These are phyloP conservation scores for Silene uniflora DNA, from an alignment of 148 eudicot species.

Conservation along the genomic window DNA sequence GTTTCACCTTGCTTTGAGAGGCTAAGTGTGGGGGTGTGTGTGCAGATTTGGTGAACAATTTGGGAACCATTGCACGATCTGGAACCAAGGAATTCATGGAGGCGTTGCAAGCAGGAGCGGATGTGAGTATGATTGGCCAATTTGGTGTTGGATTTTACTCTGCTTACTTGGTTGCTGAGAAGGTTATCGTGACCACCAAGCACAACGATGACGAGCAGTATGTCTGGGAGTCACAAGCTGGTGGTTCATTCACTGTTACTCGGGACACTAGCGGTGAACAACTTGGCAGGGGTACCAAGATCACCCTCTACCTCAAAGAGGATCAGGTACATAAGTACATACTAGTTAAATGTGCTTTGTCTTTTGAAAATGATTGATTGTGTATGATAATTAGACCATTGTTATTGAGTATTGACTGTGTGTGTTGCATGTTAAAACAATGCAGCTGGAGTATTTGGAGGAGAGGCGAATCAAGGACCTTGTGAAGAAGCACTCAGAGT, in stretches of 20 bases:
- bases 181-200: conserved; percentile 81
- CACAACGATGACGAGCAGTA: conserved; percentile 90
- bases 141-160: conserved; percentile 44
- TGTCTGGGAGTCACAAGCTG: conserved; percentile 73
- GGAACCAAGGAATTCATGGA: conserved; percentile 96
- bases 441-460: conserved; percentile 76
- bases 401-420: background rate
- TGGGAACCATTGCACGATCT: conserved; percentile 92
- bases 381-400: no score
- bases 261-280: conserved; percentile 69
- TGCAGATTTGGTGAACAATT: conserved; percentile 84
- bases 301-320: conserved; percentile 82
- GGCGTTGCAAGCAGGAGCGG: conserved; percentile 90
- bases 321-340: conserved; percentile 54
- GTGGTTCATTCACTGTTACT: conserved; percentile 43
- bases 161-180: conserved; percentile 84
- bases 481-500: conserved; percentile 91
- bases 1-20: no score
- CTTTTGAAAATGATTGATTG: background rate
- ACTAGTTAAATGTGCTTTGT: no score
- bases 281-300: conserved; percentile 87
- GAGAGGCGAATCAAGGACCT: conserved; percentile 91
- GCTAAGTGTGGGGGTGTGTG: background rate
- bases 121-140: conserved; percentile 97
- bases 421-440: background rate